phyloP scores from a whole-genome alignment of 23 red algal species.

The Cyanidium caldarium region DNA sequence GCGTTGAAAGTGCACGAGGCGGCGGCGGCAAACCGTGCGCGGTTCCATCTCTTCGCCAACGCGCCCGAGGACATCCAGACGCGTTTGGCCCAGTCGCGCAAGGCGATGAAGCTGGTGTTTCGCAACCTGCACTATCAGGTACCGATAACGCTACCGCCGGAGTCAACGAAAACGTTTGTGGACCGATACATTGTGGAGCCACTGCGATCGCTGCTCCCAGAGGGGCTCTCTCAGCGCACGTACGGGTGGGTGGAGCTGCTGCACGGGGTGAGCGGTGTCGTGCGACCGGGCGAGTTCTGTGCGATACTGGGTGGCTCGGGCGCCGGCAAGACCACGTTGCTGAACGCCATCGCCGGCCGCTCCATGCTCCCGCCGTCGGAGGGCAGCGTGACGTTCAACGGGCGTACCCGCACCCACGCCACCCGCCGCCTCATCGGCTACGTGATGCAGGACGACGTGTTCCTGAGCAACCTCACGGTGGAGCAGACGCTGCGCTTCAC shows the following conservation, averaged over 20 bases:
- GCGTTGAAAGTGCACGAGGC: too few relatives aligned
- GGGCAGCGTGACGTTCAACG: constrained; percentile 33
- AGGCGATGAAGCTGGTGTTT: background rate
- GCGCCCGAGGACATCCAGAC: background rate
- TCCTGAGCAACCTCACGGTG: constrained; percentile 62
- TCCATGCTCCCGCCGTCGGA: constrained; percentile 3
- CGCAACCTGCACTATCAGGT: background rate
- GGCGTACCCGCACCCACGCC: constrained; percentile 9
- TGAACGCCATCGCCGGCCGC: constrained; percentile 57
- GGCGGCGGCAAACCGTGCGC: too few relatives aligned
- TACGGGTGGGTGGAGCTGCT: too few relatives aligned
- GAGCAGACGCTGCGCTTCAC: constrained; percentile 47
- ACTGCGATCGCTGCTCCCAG: too few relatives aligned
- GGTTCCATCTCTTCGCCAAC: background rate
- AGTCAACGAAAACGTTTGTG: too few relatives aligned
- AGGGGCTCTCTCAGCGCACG: too few relatives aligned
- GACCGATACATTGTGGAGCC: too few relatives aligned
- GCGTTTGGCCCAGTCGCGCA: background rate
- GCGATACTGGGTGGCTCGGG: constrained; percentile 67
- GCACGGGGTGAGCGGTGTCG: constrained; percentile 21
- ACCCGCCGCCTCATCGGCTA: constrained; percentile 39
- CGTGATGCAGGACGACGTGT: constrained; percentile 64
- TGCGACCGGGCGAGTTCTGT: constrained; percentile 29
- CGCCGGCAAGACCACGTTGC: constrained; percentile 63
- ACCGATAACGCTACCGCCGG: background rate